Base-by-base conservation (phyloP, 164 flowering plant genomes). In the Vitis riparia region DNA sequence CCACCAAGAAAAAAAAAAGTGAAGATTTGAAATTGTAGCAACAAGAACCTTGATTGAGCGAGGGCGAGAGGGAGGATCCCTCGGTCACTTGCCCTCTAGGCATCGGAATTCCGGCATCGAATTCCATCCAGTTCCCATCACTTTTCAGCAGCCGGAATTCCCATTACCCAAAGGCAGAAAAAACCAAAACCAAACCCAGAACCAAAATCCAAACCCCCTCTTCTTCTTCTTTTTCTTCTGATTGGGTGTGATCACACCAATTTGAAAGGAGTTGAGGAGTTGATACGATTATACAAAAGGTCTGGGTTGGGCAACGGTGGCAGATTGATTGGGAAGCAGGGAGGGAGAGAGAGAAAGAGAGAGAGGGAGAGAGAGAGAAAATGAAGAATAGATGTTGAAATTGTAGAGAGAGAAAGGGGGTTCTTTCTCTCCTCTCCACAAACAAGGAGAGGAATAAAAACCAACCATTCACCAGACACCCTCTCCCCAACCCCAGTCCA, bases 81-180 rank as follows among this genome's bases (percentile, higher is more conserved):
- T 83, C 91, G n/a, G 83, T 75, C 62, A 77, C 76, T 37, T 52
- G 76, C 75, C 9, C 67, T 12, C 84, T 75, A 60, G 87, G 70
- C 74, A 85, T 77, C 74, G 85, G 82, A 75, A 86, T 81, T 78
- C 86, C 86, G 67, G 77, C 78, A 62, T 86, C 86, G 60, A 80
- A 85, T 32, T 79, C 88, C 88, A 87, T 85, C 49, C 30, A 66
- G 37, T 68, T 60, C 63, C 61, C 78, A 76, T 70, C 82, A 80
- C 66, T 37, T 37, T 37, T 37, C 6, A 37, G 44, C 44, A 19
- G 62, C 70, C 62, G 67, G 62, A 71, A 71, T 57, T 55, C 73
- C 73, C 85, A 71, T 73, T 30, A 19, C 59, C 53, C 44, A 37
- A 37, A 37, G 44, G 44, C 27, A 23, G 27, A 23, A 23, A 23